Base-by-base conservation (phyloP, 371 early-diverging fungal species). In the Sporodiniella umbellata region DNA sequence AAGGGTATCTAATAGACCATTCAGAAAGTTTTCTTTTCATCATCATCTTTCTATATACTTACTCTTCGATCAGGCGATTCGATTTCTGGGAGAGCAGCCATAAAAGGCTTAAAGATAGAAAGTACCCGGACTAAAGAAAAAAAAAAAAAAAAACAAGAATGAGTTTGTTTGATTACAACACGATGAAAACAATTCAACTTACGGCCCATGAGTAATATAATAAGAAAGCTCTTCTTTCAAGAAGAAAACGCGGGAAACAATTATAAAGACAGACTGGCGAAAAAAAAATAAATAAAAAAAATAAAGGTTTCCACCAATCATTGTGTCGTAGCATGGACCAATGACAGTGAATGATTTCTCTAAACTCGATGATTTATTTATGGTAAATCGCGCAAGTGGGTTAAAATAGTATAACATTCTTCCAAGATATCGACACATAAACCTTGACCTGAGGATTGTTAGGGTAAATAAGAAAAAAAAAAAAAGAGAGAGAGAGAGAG, bases 31-130 rank as follows among this genome's bases (percentile, higher is more conserved):
- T 19, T 35, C 21, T 31, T 15, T 40, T 33, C 40, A 24, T 19
- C 45, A 21, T 40, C 30, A 28, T 28, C 15, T 35, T 31, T 31
- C 12, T 31, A 31, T 31, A 10, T 31, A 10, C 35, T 48, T 75
- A 94, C 96, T 87, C 95, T 97, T 75, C 96, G 86, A 69, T 90
- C 94, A 30, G 99, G 99, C 31, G 95, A 78, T 39, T 89, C 85
- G 44, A 99, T 93, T 79, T 99, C 99, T 22, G 99, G 99, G 68
- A 99, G 85, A 58, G 95, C 79, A 58, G 93, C 90, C 86, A 98
- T 93, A 73, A 99, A 99, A 44, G 99, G 99, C 86, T 93, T 83
- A 65, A 99, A 89, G 54, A 99, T 83, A 64, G 95, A 89, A 55
- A 99, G 88, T 53, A 96, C 84, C 60, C 99, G 92, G 81, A 96